Base-by-base conservation (phyloP, 495 filamentous ascomycete species). In the Aspergillus bridgeri region DNA sequence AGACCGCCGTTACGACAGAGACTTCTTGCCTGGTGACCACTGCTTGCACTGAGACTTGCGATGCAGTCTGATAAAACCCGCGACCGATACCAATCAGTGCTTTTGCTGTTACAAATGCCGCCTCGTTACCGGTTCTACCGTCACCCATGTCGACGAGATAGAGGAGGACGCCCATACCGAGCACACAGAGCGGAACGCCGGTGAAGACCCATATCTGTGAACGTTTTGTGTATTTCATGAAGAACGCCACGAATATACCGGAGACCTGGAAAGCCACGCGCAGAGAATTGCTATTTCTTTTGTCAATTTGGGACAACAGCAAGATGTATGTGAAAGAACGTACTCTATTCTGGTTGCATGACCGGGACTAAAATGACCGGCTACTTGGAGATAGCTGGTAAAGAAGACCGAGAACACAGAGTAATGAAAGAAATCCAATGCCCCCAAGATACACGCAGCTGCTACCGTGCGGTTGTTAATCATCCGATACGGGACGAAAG, bases 401-500 rank as follows among this genome's bases (percentile, higher is more conserved):
- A 68, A 68, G 29, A 68, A 68, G 5, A 68, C 63, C 15, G 60
- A 60, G 33, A 65, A 65, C 1, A 68, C 63, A 0, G 65, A 65
- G 23, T 65, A 65, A 23, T 65, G 63, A 42, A 68, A 65, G 48
- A 68, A 68, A 23, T 68, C 63, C 3, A 68, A 48, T 6, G 59
- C 59, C 1, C 63, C 63, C 2, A 68, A 57, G 4, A 63, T 45
- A 45, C 65, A 68, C 0, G 75, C 70, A 7, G 74, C 72, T 27
- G 75, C 73, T 3, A 92, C 81, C 45, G 74, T 86, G 24, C 87
- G 83, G 59, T 89, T 82, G 3, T 70, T 81, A 59, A 93, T 72
- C 57, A 94, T 79, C 38, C 82, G 80, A 6, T 81, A 79, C 8
- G 89, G 89, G 3, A 94, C 75, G 3, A 89, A 90, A 5, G 91